Evolutionary conservation across 208 protist species (phyloP).

Genomic region (Wallacemonas sp.): DNA sequence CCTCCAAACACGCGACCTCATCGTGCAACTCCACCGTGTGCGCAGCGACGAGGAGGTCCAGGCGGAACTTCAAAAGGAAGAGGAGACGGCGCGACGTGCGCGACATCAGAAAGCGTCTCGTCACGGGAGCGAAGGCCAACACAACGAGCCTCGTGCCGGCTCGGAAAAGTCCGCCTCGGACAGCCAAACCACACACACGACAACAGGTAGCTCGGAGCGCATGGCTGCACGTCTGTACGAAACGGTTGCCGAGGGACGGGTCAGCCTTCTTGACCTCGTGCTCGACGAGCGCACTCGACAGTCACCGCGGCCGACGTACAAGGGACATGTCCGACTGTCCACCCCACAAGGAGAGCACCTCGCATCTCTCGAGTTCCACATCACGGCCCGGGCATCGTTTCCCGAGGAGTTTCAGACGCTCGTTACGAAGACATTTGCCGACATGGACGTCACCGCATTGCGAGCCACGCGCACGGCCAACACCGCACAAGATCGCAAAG

Average conservation of each 20-base stretch:
- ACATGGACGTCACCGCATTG: background rate
- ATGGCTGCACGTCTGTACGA: constrained; percentile 70
- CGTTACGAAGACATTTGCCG: constrained; percentile 16
- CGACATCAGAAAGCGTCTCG: too few relatives aligned
- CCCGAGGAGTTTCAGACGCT: constrained; percentile 57
- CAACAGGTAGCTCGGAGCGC: constrained; percentile 9
- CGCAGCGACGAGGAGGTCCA: constrained; percentile 65
- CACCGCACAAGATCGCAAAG: too few relatives aligned
- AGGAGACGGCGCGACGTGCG: background rate
- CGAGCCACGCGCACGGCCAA: background rate
- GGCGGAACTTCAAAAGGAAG: constrained; percentile 11
- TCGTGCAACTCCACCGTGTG: constrained; percentile 87
- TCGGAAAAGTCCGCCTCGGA: background rate
- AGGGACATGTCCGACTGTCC: constrained; percentile 69
- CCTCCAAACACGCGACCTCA: constrained; percentile 73
- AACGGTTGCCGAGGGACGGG: constrained; percentile 79
- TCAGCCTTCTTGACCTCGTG: constrained; percentile 64
- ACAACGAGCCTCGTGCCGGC: background rate
- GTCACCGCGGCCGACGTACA: constrained; percentile 56
- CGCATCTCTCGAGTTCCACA: constrained; percentile 81
- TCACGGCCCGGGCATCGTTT: constrained; percentile 81
- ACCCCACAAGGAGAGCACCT: constrained; percentile 53
- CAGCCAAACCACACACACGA: background rate
- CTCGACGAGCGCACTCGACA: constrained; percentile 33
- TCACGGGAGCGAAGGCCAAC: too few relatives aligned